Base-by-base conservation (phyloP, 177 flowering plant genomes). In the Telopea speciosissima region DNA sequence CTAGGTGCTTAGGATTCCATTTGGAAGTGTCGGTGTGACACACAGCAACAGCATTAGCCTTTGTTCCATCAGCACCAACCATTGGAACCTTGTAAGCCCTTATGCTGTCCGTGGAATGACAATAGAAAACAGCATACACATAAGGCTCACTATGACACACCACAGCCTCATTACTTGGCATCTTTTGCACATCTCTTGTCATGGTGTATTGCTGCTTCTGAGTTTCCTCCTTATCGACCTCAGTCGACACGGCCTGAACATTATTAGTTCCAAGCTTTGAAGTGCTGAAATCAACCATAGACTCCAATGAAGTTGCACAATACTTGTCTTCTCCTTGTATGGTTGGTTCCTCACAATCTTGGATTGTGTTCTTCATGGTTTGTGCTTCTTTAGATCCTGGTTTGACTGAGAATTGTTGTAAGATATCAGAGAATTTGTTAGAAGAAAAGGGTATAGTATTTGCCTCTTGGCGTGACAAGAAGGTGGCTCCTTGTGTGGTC, bases 261-360 rank as follows among this genome's bases (percentile, higher is more conserved):
- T 74, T 65, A 40, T 72, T 65, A 31, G 71, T 77, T 4, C 89
- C 87, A 13, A 88, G 78, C 73, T 72, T 76, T 3, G 85, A 75
- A 17, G 67, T 76, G 70, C 78, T 67, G 65, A 77, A 88, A 63
- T 85, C 87, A 16, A 86, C 60, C 85, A 86, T 83, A 0, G 87
- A 74, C 75, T 86, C 87, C 2, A 85, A 24, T 21, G 89, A 86
- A 0, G 87, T 84, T 9, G 86, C 89, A 59, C 89, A 86, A 40
- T 69, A 73, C 68, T 81, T 86, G 9, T 66, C 78, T 73, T 78
- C 90, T 1, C 85, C 88, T 33, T 73, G 25, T 0, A 73, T 52
- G 1, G 76, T 77, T 0, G 83, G 73, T 23, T 59, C 70, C 59
- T 83, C 85, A 67, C 92, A 88, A 61, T 77, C 76, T 45, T 74